These are phyloP conservation scores for Hypoxylon lienhwacheense DNA, from an alignment of 495 filamentous ascomycete species.

Conservation along the genomic window DNA sequence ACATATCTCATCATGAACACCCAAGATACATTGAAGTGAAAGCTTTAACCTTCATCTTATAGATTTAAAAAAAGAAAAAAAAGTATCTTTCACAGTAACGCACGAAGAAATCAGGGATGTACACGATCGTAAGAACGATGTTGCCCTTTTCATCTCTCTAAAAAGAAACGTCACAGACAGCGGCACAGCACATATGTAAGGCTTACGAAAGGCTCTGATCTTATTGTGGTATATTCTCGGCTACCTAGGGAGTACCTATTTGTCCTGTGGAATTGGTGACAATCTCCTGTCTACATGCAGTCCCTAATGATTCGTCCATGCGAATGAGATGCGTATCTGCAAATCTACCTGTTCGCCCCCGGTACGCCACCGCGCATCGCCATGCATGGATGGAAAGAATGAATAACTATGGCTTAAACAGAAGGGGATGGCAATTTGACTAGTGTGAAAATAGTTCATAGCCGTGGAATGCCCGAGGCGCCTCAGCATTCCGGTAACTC, in stretches of 20 bases:
- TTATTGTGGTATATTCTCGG: conserved; percentile 14
- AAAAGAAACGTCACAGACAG: neutral
- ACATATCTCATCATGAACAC: no score
- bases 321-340: conserved; percentile 1
- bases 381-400: conserved; percentile 26
- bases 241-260: no score
- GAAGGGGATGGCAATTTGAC: neutral
- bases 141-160: neutral
- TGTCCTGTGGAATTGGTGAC: conserved; percentile 2
- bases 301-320: neutral
- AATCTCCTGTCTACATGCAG: conserved; percentile 20
- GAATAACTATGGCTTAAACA: conserved; percentile 4
- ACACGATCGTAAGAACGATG: neutral
- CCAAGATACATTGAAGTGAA: no score
- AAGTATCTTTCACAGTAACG: no score
- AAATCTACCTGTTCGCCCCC: conserved; percentile 7
- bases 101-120: no score
- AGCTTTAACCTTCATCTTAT: no score
- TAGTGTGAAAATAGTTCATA: neutral
- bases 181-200: neutral
- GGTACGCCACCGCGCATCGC: conserved; percentile 26
- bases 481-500: conserved; percentile 17
- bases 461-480: conserved; percentile 17
- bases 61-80: no score
- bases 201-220: neutral